phyloP scores from a whole-genome alignment of 768 basidiomycete species.

The Kwoniella bestiolae region DNA sequence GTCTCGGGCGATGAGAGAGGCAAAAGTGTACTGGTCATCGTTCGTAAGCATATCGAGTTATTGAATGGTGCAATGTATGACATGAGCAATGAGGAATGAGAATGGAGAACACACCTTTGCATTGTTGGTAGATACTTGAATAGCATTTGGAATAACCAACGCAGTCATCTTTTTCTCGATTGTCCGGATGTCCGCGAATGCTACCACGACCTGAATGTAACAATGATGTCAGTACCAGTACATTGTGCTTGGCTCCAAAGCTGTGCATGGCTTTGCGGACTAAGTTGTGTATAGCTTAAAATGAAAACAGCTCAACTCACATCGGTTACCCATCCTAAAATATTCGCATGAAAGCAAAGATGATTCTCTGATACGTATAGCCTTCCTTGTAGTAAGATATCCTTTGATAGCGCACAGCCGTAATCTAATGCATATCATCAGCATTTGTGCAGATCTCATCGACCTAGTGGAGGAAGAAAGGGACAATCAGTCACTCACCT shows the following conservation, averaged over 20 bases:
- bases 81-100: too few relatives aligned
- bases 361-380: constrained; percentile 98
- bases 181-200: constrained; percentile 80
- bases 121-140: constrained; percentile 80
- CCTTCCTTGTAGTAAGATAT: constrained; percentile 94
- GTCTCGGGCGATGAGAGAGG: constrained; percentile 94
- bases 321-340: constrained; percentile 98
- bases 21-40: constrained; percentile 78
- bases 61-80: not conserved
- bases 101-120: constrained; percentile 58
- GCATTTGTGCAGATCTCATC: not conserved
- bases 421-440: constrained; percentile 68
- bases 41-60: too few relatives aligned
- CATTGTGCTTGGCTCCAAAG: not conserved
- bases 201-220: constrained; percentile 71
- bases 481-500: constrained; percentile 64
- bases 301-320: constrained; percentile 68
- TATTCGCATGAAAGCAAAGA: constrained; percentile 98
- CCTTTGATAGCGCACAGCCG: constrained; percentile 93
- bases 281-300: too few relatives aligned
- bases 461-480: too few relatives aligned
- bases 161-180: constrained; percentile 98
- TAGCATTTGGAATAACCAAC: constrained; percentile 95
- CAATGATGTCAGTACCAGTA: not conserved
- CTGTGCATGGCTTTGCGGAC: not conserved